Evolutionary conservation across 2,329 filamentous ascomycete genomes (phyloP), one percentile per base, ranked within the genome.

Genomic region (Hypomyces perniciosus): DNA sequence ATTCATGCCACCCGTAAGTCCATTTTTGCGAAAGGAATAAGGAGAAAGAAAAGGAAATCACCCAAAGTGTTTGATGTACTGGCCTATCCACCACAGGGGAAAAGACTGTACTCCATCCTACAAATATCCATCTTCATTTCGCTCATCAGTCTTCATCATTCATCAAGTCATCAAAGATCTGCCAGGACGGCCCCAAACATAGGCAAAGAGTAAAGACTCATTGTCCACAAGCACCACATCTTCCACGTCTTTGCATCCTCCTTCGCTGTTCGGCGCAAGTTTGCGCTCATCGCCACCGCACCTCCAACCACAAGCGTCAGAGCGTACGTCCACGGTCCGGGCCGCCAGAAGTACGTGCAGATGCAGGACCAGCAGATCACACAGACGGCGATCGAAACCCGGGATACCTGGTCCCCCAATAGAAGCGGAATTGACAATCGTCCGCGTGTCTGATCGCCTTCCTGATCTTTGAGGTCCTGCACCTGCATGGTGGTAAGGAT

Each of bases 401-500:
- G 51, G 9, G 52, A 47, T 9, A 45, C 30, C 5, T 9, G 6
- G 3, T 56, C 49, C 3, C 54, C 52, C 8, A 54, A 30, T 7
- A 53, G 30, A 37, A 56, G 35, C 8, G 53, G 52, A 9, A 54
- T 27, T 5, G 59, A 59, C 37, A 48, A 29, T 4, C 58, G 48
- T 13, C 50, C 52, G 9, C 55, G 50, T 6, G 40, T 34, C 27
- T 34, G 27, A 37, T 61, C 58, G 1, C 59, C 59, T 30, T 47
- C 54, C 42, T 54, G 43, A 34, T 61, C 59, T 20, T 54, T 53
- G 35, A 61, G 35, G 42, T 61, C 59, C 42, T 59, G 57, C 13
- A 54, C 45, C 8, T 59, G 56, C 29, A 61, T 58, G 8, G 59
- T 61, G 38, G 54, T 57, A n/a, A 60, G 50, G 46, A 58, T 52